Base-by-base conservation (phyloP, 2,329 filamentous ascomycete genomes). In the Zasmidium cellare region DNA sequence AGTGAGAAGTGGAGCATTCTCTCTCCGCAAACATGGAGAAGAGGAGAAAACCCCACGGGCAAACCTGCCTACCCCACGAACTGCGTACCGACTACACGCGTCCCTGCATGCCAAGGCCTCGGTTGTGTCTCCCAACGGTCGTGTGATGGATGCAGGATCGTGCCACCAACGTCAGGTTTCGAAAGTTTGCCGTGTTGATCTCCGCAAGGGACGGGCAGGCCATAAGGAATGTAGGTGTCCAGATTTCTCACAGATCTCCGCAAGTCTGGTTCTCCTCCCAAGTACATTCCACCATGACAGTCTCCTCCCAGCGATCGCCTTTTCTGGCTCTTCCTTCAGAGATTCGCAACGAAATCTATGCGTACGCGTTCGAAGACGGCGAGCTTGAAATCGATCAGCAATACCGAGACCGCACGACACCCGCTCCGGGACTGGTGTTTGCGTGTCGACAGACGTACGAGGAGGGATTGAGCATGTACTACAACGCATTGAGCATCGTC, bases 261-360 rank as follows among this genome's bases (percentile, higher is more conserved):
- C 25, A 28, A 11, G 11, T 11, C 5, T 28, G 25, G 5, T 28
- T 28, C 25, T 28, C 25, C 25, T 28, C 11, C 25, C 5, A 5
- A 28, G 6, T 6, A 6, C 25, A 28, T 28, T 28, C 6, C 25
- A 28, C 25, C 25, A 28, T 28, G 25, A 11, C 25, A 28, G 25
- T 41, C 3, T 14, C n/a, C n/a, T n/a, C 7, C n/a, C 47, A 49
- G 23, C 25, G 5, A 9, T 44, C 50, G 9, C 18, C 35, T 3
- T 35, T 52, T 14, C 50, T 52, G 3, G 5, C 31, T 20, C 50
- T 52, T 12, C 50, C 50, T 44, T 16, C 50, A 3, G 50, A 52
- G 22, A 16, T 44, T 6, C 28, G 50, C 9, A 52, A 44, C 35
- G 16, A 44, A 5, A 52, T 52, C 35, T 52, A 44, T 18, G 28